phyloP scores from a whole-genome alignment of 108 stramenopile genomes.

The Fistulifera solaris region DNA sequence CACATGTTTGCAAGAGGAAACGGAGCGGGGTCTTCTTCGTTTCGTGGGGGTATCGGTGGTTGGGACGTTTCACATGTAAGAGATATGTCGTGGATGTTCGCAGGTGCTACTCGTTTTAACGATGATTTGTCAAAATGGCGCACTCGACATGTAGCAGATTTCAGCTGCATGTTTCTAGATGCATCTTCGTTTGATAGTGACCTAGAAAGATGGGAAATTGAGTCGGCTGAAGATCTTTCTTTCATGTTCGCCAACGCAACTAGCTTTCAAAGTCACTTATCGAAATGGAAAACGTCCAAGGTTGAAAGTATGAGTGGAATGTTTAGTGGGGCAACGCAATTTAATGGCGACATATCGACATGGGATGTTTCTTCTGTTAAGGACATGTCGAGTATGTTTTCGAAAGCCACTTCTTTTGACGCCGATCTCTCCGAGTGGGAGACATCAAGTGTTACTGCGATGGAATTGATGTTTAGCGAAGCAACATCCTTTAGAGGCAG shows the following conservation, averaged over 20 bases:
- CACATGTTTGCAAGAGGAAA: no score
- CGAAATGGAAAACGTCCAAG: constrained; percentile 15
- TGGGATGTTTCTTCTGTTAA: neutral
- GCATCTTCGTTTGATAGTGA: neutral
- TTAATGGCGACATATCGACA: constrained; percentile 12
- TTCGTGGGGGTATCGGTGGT: constrained; percentile 14
- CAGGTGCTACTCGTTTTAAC: constrained; percentile 20
- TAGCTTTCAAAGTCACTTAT: constrained; percentile 26
- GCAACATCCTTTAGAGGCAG: constrained; percentile 3
- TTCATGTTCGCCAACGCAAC: constrained; percentile 27
- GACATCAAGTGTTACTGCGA: neutral
- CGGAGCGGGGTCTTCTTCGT: neutral
- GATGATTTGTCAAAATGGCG: constrained; percentile 28
- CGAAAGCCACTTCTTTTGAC: constrained; percentile 11
- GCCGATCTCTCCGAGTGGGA: constrained; percentile 5
- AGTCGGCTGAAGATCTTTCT: constrained; percentile 4
- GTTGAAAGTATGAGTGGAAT: constrained; percentile 9
- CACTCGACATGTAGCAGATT: neutral
- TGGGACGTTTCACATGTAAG: constrained; percentile 28
- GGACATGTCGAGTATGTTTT: constrained; percentile 15
- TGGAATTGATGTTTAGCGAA: constrained; percentile 1
- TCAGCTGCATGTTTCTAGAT: neutral
- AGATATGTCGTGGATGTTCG: constrained; percentile 17
- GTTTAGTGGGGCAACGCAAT: constrained; percentile 15
- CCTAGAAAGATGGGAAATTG: constrained; percentile 7